Conservation (phyloP, 2,329 filamentous ascomycete species). For the Mycosphaerelloides madeirae region DNA sequence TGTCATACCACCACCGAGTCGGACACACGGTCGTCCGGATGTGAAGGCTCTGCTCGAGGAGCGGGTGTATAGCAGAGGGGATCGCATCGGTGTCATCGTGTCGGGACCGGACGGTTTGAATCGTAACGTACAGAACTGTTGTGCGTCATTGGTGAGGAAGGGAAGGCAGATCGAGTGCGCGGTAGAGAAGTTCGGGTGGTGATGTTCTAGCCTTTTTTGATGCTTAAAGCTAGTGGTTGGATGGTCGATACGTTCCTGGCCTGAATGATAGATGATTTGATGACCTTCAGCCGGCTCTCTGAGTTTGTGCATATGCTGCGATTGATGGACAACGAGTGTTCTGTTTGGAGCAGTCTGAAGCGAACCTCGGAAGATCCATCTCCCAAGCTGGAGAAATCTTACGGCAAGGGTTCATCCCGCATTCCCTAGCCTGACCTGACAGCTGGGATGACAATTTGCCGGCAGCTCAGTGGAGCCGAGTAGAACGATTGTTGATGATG, state of each 20-base stretch:
- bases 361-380: too few species aligned
- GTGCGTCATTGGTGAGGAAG: slow-evolving; percentile 45
- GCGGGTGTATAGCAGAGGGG: slow-evolving; percentile 29
- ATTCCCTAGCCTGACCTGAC: too few species aligned
- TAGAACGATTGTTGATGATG: too few species aligned
- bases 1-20: slow-evolving; percentile 52
- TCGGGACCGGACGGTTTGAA: slow-evolving; percentile 61
- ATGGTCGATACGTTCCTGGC: background rate
- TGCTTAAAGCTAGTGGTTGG: background rate
- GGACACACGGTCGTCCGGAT: slow-evolving; percentile 51
- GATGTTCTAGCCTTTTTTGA: background rate
- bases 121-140: slow-evolving; percentile 55
- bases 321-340: too few species aligned
- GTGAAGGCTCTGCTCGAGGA: slow-evolving; percentile 42
- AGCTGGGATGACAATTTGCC: too few species aligned
- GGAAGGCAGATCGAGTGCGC: slow-evolving; percentile 51
- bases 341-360: too few species aligned
- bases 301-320: too few species aligned
- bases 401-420: too few species aligned
- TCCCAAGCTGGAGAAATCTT: too few species aligned
- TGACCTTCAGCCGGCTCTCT: too few species aligned
- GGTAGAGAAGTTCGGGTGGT: slow-evolving; percentile 68
- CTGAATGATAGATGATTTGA: too few species aligned
- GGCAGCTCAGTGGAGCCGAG: too few species aligned
- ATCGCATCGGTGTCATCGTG: slow-evolving; percentile 42